Base-by-base conservation (phyloP, 225 moss, liverwort and hornwort genomes). In the Lunularia cruciata region DNA sequence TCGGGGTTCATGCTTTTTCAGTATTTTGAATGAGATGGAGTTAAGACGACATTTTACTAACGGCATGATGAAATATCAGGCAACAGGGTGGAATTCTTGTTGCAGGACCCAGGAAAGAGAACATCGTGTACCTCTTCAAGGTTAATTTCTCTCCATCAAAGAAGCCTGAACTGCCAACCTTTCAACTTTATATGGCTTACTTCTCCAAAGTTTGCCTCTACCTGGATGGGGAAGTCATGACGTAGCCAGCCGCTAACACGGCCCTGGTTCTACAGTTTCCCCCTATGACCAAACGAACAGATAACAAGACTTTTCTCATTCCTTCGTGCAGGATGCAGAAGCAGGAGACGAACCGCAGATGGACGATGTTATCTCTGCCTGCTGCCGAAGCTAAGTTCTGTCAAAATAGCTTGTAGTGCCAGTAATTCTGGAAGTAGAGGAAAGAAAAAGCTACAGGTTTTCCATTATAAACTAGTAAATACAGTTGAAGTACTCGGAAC, bases 61-160 rank as follows among this genome's bases (percentile, higher is more conserved):
- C n/a, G n/a, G n/a, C n/a, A n/a, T n/a, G n/a, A n/a, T 46, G 28
- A 18, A 27, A 27, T 9, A 48, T 64, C 77, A 82, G 82, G 82
- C 78, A 72, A 53, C 82, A 83, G 62, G 82, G 82, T 51, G 82
- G 82, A 51, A 75, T 83, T 71, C 75, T 83, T 6, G 82, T 83
- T 11, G 82, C 78, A 10, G 82, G 78, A 32, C 82, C 78, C 34
- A 75, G 78, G 2, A 47, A 26, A 9, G 54, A 53, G 37, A 72
- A n/a, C 6, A 22, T 78, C 31, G 75, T 70, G 45, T 78, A 72
- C 60, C 47, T 78, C 3, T 78, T 83, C 42, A 83, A 78, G 82
- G 82, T 78, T 28, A 6, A 54, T 54, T 23, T 27, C 43, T 43
- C 0, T 11, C 3, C 5, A 11, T 1, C 11, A 16, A 0, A 43